A percentile compares a stretch with the other conserved stretches of the same genome.
Evolutionary conservation across 164 flowering plant species (phyloP).

Genomic region (Stephania yunnanensis): DNA sequence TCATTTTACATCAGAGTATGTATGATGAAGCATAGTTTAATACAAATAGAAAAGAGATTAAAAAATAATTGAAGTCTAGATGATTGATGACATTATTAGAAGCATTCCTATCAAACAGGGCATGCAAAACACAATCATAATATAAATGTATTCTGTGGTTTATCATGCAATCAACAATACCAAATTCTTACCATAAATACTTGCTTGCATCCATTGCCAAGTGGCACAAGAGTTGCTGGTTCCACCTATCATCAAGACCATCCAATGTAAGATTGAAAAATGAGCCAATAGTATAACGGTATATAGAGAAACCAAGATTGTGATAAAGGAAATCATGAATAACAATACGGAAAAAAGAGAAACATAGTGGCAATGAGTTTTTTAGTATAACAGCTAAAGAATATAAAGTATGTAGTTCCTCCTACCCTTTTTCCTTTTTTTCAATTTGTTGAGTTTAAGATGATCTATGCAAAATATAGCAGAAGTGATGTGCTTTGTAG

Average conservation of each 20-base stretch:
- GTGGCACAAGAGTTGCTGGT: conserved; percentile 88
- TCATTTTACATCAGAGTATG: neutral
- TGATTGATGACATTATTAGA: neutral
- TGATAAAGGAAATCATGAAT: no score
- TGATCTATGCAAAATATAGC: no score
- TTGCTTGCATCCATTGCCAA: conserved; percentile 92
- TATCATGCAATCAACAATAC: neutral
- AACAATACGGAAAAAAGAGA: no score
- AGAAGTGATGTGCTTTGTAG: no score
- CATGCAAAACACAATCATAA: no score
- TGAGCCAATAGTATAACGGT: neutral
- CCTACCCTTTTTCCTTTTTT: no score
- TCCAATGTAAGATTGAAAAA: neutral
- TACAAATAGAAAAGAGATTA: neutral
- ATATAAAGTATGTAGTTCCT: no score
- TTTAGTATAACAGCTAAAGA: no score
- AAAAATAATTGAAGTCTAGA: neutral
- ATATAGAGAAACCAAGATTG: no score
- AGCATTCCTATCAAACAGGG: neutral
- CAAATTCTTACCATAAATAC: conserved; percentile 68
- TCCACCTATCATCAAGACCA: conserved; percentile 58
- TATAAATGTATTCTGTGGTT: neutral
- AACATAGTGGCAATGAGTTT: no score
- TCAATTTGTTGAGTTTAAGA: no score
- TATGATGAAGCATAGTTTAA: neutral